These are phyloP conservation scores for Penicillium lagena DNA, from an alignment of 495 filamentous ascomycete genomes.

Conservation along the genomic window DNA sequence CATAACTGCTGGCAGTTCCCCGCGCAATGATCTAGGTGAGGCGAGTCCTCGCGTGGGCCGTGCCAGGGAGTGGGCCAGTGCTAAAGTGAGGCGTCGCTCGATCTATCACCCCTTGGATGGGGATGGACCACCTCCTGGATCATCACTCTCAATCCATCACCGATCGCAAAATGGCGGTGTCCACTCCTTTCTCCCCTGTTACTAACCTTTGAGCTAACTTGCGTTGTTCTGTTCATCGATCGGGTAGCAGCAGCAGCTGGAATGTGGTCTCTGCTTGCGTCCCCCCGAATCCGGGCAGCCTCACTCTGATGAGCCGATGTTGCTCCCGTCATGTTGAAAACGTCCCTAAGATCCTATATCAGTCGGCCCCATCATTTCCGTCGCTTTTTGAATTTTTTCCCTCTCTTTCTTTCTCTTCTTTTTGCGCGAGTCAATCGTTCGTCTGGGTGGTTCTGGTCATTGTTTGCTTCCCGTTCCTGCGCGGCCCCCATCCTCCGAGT, in stretches of 20 bases:
- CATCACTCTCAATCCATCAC: too few relatives aligned
- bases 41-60: slow-evolving; percentile 6
- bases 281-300: slow-evolving; percentile 16
- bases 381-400: slow-evolving; percentile 8
- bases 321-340: slow-evolving; percentile 11
- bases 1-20: slow-evolving; percentile 11
- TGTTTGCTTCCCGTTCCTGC: slow-evolving; percentile 1
- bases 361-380: slow-evolving; percentile 18
- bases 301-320: too few relatives aligned
- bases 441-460: neutral
- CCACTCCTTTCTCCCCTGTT: too few relatives aligned
- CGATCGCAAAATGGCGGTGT: too few relatives aligned
- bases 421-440: neutral
- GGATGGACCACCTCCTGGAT: neutral
- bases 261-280: slow-evolving; percentile 17
- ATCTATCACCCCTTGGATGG: neutral
- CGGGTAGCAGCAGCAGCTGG: slow-evolving; percentile 7
- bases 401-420: slow-evolving; percentile 4
- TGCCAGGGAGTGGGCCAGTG: slow-evolving; percentile 9
- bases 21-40: slow-evolving; percentile 5
- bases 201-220: too few relatives aligned
- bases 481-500: neutral
- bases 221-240: neutral
- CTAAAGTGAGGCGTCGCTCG: slow-evolving; percentile 14
- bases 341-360: slow-evolving; percentile 17